These are phyloP conservation scores for Aegle marmelos DNA, from an alignment of 345 rosid genomes.

Conservation along the genomic window DNA sequence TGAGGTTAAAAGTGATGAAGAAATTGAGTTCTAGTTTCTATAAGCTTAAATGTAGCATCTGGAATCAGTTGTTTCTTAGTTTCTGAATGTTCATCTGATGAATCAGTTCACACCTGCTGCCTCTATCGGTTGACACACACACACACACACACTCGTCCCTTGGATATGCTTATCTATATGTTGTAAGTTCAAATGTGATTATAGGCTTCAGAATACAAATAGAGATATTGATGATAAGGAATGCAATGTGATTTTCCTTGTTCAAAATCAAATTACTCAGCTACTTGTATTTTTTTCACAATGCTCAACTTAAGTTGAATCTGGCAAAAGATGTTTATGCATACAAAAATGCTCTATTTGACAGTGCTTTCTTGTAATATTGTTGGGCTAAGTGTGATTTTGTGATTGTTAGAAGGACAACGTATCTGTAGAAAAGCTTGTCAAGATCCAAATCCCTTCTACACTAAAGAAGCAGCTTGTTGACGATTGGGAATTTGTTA, in stretches of 20 bases:
- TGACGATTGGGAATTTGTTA: conserved; percentile 83
- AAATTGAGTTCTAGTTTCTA: neutral
- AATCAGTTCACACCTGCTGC: neutral
- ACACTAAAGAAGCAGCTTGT: conserved; percentile 76
- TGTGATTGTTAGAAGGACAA: conserved; percentile 48
- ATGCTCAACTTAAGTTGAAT: neutral
- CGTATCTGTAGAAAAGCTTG: conserved; percentile 51
- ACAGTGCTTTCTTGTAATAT: no score
- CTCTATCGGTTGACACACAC: neutral
- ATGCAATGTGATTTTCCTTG: neutral
- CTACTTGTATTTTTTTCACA: neutral
- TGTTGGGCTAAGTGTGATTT: conserved; percentile 7
- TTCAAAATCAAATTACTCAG: neutral
- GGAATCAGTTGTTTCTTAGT: neutral
- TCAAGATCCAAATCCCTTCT: conserved; percentile 82
- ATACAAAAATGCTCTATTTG: neutral
- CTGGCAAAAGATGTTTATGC: neutral
- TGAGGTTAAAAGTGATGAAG: neutral
- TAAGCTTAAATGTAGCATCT: neutral
- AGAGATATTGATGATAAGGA: neutral
- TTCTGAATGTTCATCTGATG: conserved; percentile 4
- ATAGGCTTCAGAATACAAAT: conserved; percentile 1
- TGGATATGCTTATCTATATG: neutral
- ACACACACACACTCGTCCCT: neutral
- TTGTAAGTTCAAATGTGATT: neutral